Base-by-base conservation (phyloP, 495 filamentous ascomycete species). In the Tirmania nivea region DNA sequence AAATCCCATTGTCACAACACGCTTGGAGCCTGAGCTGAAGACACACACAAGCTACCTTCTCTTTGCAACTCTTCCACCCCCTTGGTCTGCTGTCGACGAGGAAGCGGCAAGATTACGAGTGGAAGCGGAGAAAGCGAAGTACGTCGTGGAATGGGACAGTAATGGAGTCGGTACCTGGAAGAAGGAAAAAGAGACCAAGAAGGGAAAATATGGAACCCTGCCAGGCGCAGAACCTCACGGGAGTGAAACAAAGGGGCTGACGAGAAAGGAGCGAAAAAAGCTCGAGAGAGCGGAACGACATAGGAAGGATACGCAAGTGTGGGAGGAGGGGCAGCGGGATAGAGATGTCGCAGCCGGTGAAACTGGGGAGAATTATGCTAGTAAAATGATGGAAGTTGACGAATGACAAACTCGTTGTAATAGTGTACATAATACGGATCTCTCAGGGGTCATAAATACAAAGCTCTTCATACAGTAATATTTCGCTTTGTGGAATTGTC, bases 1-100 rank as follows among this genome's bases (percentile, higher is more conserved):
- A 50, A 25, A 61, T 37, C 52, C 62, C 25, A 59, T 56, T 31
- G 58, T 95, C 53, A 71, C 83, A 10, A 84, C 87, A 56, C 76
- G 86, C 21, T 75, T 79, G 6, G 90, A 96, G 68, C 72, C 78
- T 1, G 88, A 99, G 68, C 66, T 95, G 34, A 94, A 94, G 74
- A 87, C 78, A 10, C 90, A 99, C 67, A 99, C 90, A 0, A 86
- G 80, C 11, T 99, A 96, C 66, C 73, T 99, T 14, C 82, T 92
- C 7, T 97, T 99, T 74, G 90, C 92, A 1, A 69, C 90, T 6
- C 68, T 99, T 52, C 92, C 92, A 11, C 70, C 77, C 50, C 80
- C 81, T 52, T 96, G 90, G 92, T 78, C 69, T 0, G 80, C 77
- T 50, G 83, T 81, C 57, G 83, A 94, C 60, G 90, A 99, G 67